Percentiles rank a stretch among this genome's conserved stretches.
Conservation (phyloP, 768 basidiomycete genomes). For the Melanogaster broomeanus region DNA sequence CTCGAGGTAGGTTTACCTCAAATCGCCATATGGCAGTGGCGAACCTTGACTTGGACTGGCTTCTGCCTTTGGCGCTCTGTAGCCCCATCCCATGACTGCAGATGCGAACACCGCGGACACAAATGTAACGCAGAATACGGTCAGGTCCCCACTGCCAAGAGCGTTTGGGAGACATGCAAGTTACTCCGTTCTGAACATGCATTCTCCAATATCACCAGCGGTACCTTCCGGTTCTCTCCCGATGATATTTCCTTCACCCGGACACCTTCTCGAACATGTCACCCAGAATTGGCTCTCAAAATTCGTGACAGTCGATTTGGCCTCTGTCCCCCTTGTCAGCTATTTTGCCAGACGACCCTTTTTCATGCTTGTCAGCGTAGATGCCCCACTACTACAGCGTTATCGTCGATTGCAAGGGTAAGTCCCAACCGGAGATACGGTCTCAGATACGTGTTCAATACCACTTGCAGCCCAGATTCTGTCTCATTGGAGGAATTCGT, state of each 20-base stretch:
- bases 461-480: constrained; percentile 13
- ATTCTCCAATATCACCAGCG: constrained; percentile 16
- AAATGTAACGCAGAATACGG: not conserved
- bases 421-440: constrained; percentile 18
- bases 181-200: constrained; percentile 22
- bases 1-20: constrained; percentile 12
- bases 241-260: constrained; percentile 43
- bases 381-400: constrained; percentile 77
- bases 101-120: not conserved
- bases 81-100: constrained; percentile 6
- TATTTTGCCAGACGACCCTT: constrained; percentile 85
- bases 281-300: constrained; percentile 80
- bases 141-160: not conserved
- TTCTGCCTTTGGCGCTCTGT: not conserved
- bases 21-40: no score
- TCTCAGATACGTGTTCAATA: constrained; percentile 9
- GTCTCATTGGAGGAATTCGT: constrained; percentile 74
- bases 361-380: constrained; percentile 80
- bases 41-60: not conserved
- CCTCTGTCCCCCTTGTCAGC: constrained; percentile 54
- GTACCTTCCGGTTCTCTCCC: constrained; percentile 23
- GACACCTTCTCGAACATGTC: constrained; percentile 66
- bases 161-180: constrained; percentile 2
- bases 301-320: constrained; percentile 80
- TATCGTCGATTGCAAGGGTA: constrained; percentile 61